Base-by-base conservation (phyloP, 176 grass and related monocot species). In the Cenchrus fungigraminus region DNA sequence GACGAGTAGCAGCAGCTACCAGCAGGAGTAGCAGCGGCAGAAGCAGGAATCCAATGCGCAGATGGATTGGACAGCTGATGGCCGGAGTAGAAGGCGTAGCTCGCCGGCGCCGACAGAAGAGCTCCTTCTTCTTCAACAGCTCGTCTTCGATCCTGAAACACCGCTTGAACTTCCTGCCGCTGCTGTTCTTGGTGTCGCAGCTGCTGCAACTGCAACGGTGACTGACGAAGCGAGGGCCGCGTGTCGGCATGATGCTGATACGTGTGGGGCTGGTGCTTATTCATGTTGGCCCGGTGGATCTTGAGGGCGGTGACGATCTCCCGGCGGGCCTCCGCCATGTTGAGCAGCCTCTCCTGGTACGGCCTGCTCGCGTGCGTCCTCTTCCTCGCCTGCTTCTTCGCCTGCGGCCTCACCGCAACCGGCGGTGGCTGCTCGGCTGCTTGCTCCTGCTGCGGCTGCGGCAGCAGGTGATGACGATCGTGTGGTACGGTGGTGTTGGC, bases 271-370 rank as follows among this genome's bases (percentile, higher is more conserved):
- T 86, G 49, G 2, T 32, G 49, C 3, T 32, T 60, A 9, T 32
- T 90, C 91, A 84, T 89, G 67, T 74, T 74, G 74, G 89, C 91
- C 56, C 87, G 78, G 84, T 93, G 94, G 58, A 88, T 80, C 80
- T 84, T 92, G 47, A 96, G 91, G 46, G 94, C 94, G 50, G 91
- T 87, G 43, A 89, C 91, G 50, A 91, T 93, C 92, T 97, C 94
- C 74, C 82, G 58, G 28, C 91, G 71, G 43, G 82, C 94, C 76
- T 93, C 94, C 42, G 94, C 91, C 94, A 97, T 93, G 65, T 97
- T 93, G 50, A 93, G 73, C 63, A 91, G 53, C 57, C 87, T 63
- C 65, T 97, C 89, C 74, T 93, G 91, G 79, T 93, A 93, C 13
- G 94, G 91, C 64, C 75, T 70, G 52, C 78, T 97, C 54, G 94